phyloP scores from a whole-genome alignment of 257 asterid species.

The Nicotiana otophora region DNA sequence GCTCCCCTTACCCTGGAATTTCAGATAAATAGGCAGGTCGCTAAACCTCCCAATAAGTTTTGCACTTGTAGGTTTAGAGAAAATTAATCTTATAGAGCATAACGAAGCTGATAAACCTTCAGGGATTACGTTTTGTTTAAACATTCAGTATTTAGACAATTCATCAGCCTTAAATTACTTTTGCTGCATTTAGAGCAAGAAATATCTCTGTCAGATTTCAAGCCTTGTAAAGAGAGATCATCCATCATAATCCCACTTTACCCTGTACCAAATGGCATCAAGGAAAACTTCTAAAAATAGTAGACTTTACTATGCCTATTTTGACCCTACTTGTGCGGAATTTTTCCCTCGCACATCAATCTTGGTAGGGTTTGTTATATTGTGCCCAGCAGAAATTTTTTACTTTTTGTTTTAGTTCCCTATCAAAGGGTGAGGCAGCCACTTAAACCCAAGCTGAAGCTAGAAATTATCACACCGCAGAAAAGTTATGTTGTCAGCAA shows the following conservation, averaged over 20 bases:
- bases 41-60: neutral
- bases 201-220: neutral
- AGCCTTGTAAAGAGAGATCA: neutral
- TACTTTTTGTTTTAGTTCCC: neutral
- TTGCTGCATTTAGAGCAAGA: neutral
- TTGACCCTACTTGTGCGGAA: neutral
- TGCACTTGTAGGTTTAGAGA: neutral
- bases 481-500: neutral
- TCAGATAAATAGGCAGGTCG: neutral
- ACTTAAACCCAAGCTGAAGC: neutral
- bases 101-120: neutral
- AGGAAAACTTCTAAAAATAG: neutral
- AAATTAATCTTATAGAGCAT: neutral
- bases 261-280: neutral
- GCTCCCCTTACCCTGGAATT: neutral
- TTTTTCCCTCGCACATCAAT: neutral
- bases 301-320: neutral
- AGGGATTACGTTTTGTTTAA: neutral
- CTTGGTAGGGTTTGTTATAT: neutral
- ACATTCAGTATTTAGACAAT: neutral
- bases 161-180: neutral
- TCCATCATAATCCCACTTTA: neutral
- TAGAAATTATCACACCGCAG: neutral
- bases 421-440: neutral
- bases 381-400: neutral